Base-by-base conservation (phyloP, 2,329 filamentous ascomycete species). In the Trichophaea hybrida region DNA sequence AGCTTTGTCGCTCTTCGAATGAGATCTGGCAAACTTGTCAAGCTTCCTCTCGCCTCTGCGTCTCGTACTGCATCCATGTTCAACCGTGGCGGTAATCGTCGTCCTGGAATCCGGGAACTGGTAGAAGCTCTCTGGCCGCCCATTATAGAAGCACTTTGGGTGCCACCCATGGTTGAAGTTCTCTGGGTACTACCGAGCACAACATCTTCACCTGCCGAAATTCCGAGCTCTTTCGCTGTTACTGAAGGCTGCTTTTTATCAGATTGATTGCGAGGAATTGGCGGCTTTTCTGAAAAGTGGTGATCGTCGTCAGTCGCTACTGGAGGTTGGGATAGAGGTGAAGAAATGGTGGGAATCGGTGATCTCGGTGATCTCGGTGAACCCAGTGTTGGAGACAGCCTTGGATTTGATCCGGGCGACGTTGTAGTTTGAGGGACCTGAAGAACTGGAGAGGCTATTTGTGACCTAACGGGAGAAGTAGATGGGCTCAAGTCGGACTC, bases 1-100 rank as follows among this genome's bases (percentile, higher is more conserved):
- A 97, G 75, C 65, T 82, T 82, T 0, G 91, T 97, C 8, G 93
- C 93, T 67, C 93, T 81, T 68, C 82, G 80, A 66, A 98, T 97
- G 61, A 98, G 75, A 70, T 97, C 93, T 0, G 90, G 86, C 61
- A 98, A 75, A 72, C 90, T 96, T 1, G 93, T 97, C 64, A 95
- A 76, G 70, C 90, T 96, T 3, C 88, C 90, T 69, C 93, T 81
- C 1, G 85, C 81, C 71, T 96, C 88, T 13, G 87, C 86, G 55
- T 85, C 82, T 65, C 82, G 80, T 2, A 94, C 86, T 3, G 86
- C 86, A 69, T 90, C 84, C 31, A 96, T 84, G 69, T 96, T 83
- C 3, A 96, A 75, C 38, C 80, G 81, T 2, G 88, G 86, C 35
- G 91, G 90, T 60, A 75, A 69, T 59, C 70, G 71, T 55, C 71